These are phyloP conservation scores for Boletus rubescentipes DNA, from an alignment of 768 basidiomycete species.

Conservation along the genomic window DNA sequence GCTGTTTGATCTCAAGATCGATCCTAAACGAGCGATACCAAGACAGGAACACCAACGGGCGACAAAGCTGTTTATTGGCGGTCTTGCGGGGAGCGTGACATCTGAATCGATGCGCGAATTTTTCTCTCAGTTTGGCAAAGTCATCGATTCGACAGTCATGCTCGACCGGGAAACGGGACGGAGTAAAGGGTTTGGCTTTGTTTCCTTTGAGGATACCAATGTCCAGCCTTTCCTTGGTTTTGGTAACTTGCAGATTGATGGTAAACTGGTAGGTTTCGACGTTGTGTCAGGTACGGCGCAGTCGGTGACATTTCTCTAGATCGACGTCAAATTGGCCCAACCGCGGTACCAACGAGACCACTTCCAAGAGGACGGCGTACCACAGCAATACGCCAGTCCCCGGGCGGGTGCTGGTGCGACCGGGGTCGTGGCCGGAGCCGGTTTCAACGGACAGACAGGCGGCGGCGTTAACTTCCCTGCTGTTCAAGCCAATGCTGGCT, in stretches of 20 bases:
- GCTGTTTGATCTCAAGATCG: constrained; percentile 65
- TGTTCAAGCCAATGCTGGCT: constrained; percentile 23
- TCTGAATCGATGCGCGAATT: constrained; percentile 92
- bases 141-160: constrained; percentile 99
- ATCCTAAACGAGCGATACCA: constrained; percentile 98
- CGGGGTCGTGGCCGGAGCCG: constrained; percentile 15
- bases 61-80: constrained; percentile 95
- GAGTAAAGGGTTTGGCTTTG: constrained; percentile 97
- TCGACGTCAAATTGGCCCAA: constrained; percentile 96
- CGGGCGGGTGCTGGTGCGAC: constrained; percentile 7
- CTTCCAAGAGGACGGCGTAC: constrained; percentile 45
- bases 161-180: constrained; percentile 92
- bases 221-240: constrained; percentile 87
- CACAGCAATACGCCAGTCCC: constrained; percentile 17
- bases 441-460: constrained; percentile 36
- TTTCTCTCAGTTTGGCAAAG: constrained; percentile 92
- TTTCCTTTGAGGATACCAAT: constrained; percentile 91
- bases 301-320: constrained; percentile 45
- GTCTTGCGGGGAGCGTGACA: constrained; percentile 87
- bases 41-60: constrained; percentile 92
- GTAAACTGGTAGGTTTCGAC: constrained; percentile 73
- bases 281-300: not conserved
- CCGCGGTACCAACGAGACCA: constrained; percentile 80
- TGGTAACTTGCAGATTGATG: constrained; percentile 89
- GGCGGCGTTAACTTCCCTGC: constrained; percentile 36